These are phyloP conservation scores for Epichloe amarillans DNA, from an alignment of 2,329 filamentous ascomycete species.

Conservation along the genomic window DNA sequence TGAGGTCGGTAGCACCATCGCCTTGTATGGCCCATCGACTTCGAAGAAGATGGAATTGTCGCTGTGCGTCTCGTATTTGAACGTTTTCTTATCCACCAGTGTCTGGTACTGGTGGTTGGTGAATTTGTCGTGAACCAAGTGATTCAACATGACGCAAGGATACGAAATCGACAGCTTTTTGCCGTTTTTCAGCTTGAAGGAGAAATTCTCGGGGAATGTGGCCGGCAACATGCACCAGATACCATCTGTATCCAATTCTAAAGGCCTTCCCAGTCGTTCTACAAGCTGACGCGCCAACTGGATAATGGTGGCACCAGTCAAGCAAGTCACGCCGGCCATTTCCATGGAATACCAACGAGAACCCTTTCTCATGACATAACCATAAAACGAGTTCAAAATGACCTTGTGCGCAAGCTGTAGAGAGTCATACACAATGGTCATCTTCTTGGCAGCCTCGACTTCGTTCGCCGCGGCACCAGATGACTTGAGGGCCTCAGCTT, in stretches of 20 bases:
- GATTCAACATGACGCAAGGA: conserved; percentile 97
- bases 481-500: conserved; percentile 75
- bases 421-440: conserved; percentile 93
- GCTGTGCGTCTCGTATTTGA: conserved; percentile 92
- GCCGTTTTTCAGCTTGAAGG: conserved; percentile 85
- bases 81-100: conserved; percentile 61
- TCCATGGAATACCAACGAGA: conserved; percentile 99
- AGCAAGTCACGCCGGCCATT: conserved; percentile 96
- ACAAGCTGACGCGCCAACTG: conserved; percentile 90
- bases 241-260: conserved; percentile 95
- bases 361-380: conserved; percentile 98
- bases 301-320: conserved; percentile 93
- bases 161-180: conserved; percentile 97
- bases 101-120: conserved; percentile 98
- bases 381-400: conserved; percentile 98
- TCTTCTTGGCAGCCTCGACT: conserved; percentile 92
- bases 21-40: conserved; percentile 92
- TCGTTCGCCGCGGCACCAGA: conserved; percentile 64
- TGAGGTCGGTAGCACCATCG: conserved; percentile 93
- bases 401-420: conserved; percentile 96
- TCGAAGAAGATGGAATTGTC: conserved; percentile 99
- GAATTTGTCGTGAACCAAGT: conserved; percentile 85
- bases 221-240: conserved; percentile 99
- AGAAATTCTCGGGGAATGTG: conserved; percentile 91
- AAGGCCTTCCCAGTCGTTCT: conserved; percentile 78